Evolutionary conservation across 2,329 filamentous ascomycete genomes (phyloP), one percentile per base, ranked within the genome.

Genomic region (Penicillium sp.): DNA sequence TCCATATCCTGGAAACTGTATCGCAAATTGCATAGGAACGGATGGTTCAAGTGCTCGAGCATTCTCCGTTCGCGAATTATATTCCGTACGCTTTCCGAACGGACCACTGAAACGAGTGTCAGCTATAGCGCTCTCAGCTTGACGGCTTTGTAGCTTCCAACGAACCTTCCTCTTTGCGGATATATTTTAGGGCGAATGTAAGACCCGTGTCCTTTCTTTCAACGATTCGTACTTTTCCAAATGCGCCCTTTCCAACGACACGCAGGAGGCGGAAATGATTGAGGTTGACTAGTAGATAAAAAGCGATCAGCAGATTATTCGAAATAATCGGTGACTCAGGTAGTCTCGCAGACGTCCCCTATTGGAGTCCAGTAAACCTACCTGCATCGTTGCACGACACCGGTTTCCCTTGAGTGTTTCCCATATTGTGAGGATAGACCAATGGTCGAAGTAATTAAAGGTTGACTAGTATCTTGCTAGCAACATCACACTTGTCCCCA

Each of bases 1-100:
- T 99, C 94, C 68, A 97, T 92, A 77, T 99, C 94, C 78, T 99
- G 94, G 74, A 99, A 99, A 78, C 93, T 97, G 79, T 97, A 99
- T 70, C 94, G 90, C 81, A 99, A 81, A 77, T 99, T 99, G 81
- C 93, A 97, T 67, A 99, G 89, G 75, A 97, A 99, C 27, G 93
- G 92, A 72, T 99, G 94, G 74, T 96, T 97, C 69, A 99, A 84
- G 75, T 97, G 92, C 79, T 99, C 93, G 71, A 99, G 85, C 94
- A 99, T 99, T 73, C 93, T 88, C 63, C 94, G 86, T 81, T 99
- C 94, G 68, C 94, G 89, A 72, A 99, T 94, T 67, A 99, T 99
- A 75, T 99, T 99, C 70, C 93, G 89, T 60, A 97, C 94, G 73
- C 93, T 97, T 77, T 97, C 94, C 62, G 93, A 96, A 71, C 93